A percentile compares a stretch with the other conserved stretches of the same genome.
Conservation (phyloP, 805 yeast species). For the Saturnispora quitensis region DNA sequence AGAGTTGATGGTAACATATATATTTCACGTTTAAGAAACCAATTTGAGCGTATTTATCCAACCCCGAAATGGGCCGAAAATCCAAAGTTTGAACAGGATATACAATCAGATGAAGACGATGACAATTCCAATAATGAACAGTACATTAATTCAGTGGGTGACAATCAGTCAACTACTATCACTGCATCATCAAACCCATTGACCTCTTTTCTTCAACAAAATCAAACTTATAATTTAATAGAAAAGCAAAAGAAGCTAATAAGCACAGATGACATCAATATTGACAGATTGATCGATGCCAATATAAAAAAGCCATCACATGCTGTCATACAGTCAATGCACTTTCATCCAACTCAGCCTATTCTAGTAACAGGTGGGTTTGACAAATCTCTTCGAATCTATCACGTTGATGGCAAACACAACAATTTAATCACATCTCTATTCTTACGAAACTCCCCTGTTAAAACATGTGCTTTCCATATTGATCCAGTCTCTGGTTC, state of each 20-base stretch:
- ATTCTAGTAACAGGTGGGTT: constrained; percentile 84
- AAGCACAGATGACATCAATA: constrained; percentile 62
- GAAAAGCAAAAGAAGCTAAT: constrained; percentile 43
- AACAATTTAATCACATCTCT: constrained; percentile 78
- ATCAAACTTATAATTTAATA: constrained; percentile 23
- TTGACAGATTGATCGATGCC: constrained; percentile 81
- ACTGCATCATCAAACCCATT: constrained; percentile 25
- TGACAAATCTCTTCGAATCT: constrained; percentile 79
- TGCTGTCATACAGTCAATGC: constrained; percentile 75
- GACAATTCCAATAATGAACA: constrained; percentile 7
- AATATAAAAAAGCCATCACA: constrained; percentile 58
- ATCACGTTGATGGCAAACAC: constrained; percentile 80
- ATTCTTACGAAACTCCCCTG: constrained; percentile 69
- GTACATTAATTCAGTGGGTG: constrained; percentile 13
- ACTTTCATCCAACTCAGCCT: constrained; percentile 82
- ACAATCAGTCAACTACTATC: constrained; percentile 14
- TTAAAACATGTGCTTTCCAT: constrained; percentile 65
- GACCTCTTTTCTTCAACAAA: constrained; percentile 25
- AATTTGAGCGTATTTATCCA: constrained; percentile 65
- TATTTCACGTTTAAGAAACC: constrained; percentile 39
- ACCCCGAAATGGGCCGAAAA: constrained; percentile 74
- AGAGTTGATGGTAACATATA: constrained; percentile 27
- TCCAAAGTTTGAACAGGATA: constrained; percentile 41
- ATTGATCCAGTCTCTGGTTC: constrained; percentile 35
- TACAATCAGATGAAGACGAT: constrained; percentile 11